These are phyloP conservation scores for Paulownia fortunei DNA, from an alignment of 257 asterid genomes.

Conservation along the genomic window DNA sequence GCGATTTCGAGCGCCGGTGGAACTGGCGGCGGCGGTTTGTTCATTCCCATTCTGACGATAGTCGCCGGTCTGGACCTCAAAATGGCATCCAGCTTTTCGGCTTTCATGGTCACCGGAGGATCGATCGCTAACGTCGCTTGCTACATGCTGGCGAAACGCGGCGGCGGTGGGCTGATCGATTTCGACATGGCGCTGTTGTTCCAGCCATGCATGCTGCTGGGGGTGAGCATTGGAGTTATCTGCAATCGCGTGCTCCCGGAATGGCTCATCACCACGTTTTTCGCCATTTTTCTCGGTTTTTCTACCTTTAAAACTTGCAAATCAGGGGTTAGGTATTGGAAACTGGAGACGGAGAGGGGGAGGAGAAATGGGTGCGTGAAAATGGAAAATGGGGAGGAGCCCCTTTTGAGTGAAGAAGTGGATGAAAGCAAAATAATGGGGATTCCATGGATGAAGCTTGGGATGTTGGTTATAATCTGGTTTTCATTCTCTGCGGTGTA, in stretches of 20 bases:
- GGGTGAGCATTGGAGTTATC: slow-evolving; percentile 82
- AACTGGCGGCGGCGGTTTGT: slow-evolving; percentile 85
- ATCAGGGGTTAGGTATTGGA: slow-evolving; percentile 70
- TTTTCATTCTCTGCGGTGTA: slow-evolving; percentile 60
- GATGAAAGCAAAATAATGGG: slow-evolving; percentile 28
- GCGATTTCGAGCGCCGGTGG: slow-evolving; percentile 88
- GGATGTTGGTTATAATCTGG: slow-evolving; percentile 68
- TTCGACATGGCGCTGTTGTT: slow-evolving; percentile 74
- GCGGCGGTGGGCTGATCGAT: slow-evolving; percentile 49
- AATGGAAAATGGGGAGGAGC: slow-evolving; percentile 37
- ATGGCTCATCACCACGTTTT: slow-evolving; percentile 70
- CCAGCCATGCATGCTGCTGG: slow-evolving; percentile 86
- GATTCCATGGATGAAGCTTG: slow-evolving; percentile 71
- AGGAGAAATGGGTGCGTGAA: slow-evolving; percentile 24
- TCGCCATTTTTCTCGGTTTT: slow-evolving; percentile 69
- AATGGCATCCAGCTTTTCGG: slow-evolving; percentile 69
- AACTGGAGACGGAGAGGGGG: slow-evolving; percentile 52
- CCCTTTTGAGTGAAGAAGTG: slow-evolving; percentile 39
- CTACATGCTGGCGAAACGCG: slow-evolving; percentile 32
- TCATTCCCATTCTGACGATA: slow-evolving; percentile 68
- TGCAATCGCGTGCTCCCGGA: slow-evolving; percentile 70
- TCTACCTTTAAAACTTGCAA: slow-evolving; percentile 73
- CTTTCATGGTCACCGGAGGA: slow-evolving; percentile 89
- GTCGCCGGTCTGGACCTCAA: slow-evolving; percentile 73
- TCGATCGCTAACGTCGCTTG: slow-evolving; percentile 68